Evolutionary conservation across 1,139 yeast species (phyloP).

Genomic region (Yamadazyma atlantica): DNA sequence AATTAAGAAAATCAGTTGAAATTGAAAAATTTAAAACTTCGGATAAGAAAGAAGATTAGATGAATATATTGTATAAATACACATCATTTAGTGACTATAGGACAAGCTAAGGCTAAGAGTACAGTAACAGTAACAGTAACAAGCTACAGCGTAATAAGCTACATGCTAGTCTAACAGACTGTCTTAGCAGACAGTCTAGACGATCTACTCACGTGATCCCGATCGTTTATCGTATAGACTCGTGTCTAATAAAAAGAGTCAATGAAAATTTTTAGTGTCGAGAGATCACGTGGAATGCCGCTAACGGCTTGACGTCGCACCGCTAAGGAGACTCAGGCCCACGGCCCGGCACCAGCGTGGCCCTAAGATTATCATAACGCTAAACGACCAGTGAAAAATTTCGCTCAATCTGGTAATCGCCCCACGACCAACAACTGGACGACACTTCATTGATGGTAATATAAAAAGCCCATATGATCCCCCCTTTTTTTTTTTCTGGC

Average conservation of each 20-base stretch:
- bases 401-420: neutral
- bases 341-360: no score
- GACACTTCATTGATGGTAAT: neutral
- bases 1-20: slow-evolving; percentile 30
- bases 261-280: neutral
- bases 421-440: neutral
- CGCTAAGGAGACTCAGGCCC: no score
- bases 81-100: no score
- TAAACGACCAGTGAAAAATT: slow-evolving; percentile 2
- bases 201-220: no score
- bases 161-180: no score
- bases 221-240: neutral
- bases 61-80: no score
- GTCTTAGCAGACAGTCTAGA: no score
- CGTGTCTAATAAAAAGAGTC: neutral
- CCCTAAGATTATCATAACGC: no score
- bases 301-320: neutral
- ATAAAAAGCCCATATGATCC: slow-evolving; percentile 4
- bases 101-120: no score
- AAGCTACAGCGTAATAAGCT: no score
- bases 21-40: slow-evolving; percentile 3
- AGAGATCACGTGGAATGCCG: neutral
- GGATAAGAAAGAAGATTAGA: neutral
- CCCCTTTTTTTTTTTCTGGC: slow-evolving; percentile 3
- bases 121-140: no score